Evolutionary conservation across 495 filamentous ascomycete genomes (phyloP).

Genomic region (Penicillium pancosmium): DNA sequence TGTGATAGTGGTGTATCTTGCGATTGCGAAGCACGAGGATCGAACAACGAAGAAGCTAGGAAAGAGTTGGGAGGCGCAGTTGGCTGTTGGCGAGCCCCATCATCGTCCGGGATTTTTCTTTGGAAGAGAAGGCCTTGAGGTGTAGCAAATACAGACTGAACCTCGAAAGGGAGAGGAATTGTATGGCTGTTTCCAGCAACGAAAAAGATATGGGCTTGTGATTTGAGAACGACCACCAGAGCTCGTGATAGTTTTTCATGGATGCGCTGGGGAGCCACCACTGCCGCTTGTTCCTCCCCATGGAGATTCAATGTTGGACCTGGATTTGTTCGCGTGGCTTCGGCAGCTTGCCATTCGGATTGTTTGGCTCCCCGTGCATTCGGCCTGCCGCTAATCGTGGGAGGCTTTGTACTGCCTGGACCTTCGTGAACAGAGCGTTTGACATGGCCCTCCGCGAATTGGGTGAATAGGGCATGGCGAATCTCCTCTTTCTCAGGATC

Average conservation of each 20-base stretch:
- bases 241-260: slow-evolving; percentile 55
- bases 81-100: slow-evolving; percentile 25
- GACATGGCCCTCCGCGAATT: slow-evolving; percentile 62
- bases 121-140: slow-evolving; percentile 84
- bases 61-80: slow-evolving; percentile 79
- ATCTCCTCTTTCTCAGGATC: slow-evolving; percentile 84
- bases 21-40: slow-evolving; percentile 48
- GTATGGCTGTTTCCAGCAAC: slow-evolving; percentile 87
- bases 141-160: slow-evolving; percentile 82
- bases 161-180: slow-evolving; percentile 91
- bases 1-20: slow-evolving; percentile 41
- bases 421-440: slow-evolving; percentile 21
- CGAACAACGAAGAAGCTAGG: slow-evolving; percentile 60
- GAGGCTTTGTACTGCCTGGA: slow-evolving; percentile 3
- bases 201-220: slow-evolving; percentile 91
- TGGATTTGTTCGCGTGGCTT: slow-evolving; percentile 17
- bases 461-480: slow-evolving; percentile 79
- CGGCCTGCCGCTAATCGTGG: slow-evolving; percentile 7
- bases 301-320: slow-evolving; percentile 28
- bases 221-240: slow-evolving; percentile 88
- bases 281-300: slow-evolving; percentile 23
- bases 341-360: slow-evolving; percentile 16
- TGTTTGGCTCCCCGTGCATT: slow-evolving; percentile 24
- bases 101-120: slow-evolving; percentile 58
- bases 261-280: slow-evolving; percentile 20